A percentile compares a stretch with the other conserved stretches of the same genome.
Evolutionary conservation across 2,329 filamentous ascomycete genomes (phyloP).

Genomic region (Kalaharituber pfeilii): DNA sequence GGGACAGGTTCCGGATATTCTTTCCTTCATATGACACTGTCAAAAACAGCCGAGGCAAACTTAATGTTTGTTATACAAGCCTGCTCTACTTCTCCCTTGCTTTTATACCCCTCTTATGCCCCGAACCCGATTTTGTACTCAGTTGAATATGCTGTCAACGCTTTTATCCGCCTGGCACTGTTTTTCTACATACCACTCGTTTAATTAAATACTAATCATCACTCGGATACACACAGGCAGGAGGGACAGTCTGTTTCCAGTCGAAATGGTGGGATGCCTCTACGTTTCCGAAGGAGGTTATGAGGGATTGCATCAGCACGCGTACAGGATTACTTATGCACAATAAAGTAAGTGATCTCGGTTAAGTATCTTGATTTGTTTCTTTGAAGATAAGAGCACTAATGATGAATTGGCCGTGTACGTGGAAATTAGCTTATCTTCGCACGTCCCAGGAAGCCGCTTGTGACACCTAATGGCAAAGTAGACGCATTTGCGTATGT

Average conservation of each 20-base stretch:
- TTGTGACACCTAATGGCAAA: neutral
- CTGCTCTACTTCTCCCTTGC: neutral
- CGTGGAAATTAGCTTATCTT: conserved; percentile 11
- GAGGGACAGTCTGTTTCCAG: conserved; percentile 69
- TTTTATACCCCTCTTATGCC: neutral
- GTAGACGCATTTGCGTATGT: conserved; percentile 58
- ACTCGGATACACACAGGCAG: conserved; percentile 34
- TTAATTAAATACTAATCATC: too few species aligned
- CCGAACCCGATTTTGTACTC: neutral
- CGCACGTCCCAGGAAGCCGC: neutral
- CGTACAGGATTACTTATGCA: conserved; percentile 65
- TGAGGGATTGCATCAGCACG: conserved; percentile 60
- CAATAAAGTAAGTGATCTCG: conserved; percentile 50
- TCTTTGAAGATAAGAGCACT: too few species aligned
- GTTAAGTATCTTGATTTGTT: too few species aligned
- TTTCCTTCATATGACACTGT: conserved; percentile 65
- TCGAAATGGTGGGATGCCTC: conserved; percentile 47
- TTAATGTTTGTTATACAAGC: conserved; percentile 16
- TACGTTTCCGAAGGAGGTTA: conserved; percentile 51
- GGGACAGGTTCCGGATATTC: conserved; percentile 50
- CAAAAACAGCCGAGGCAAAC: conserved; percentile 43
- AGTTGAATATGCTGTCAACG: too few species aligned
- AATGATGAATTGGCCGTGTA: too few species aligned
- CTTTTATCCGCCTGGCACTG: too few species aligned
- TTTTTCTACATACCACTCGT: too few species aligned